These are phyloP conservation scores for Tranzscheliella williamsii DNA, from an alignment of 1,284 basidiomycete species.

Conservation along the genomic window DNA sequence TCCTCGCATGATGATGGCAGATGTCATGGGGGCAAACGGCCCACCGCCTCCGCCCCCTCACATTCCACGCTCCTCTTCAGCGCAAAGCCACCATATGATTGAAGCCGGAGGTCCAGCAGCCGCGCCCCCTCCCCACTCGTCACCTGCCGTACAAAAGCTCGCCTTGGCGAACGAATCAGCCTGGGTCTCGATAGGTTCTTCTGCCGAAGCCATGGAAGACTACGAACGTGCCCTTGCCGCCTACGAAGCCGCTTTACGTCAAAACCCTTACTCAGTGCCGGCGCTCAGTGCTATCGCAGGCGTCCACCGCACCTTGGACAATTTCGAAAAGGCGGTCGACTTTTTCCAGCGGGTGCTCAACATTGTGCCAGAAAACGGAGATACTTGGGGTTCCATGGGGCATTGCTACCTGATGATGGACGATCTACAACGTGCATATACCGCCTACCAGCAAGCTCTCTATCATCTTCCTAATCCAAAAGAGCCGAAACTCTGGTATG, in stretches of 20 bases:
- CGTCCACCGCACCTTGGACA: conserved; percentile 55
- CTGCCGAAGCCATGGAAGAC: conserved; percentile 59
- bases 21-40: conserved; percentile 17
- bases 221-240: conserved; percentile 54
- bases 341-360: conserved; percentile 88
- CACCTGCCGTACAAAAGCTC: conserved; percentile 47
- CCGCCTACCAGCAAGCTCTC: conserved; percentile 96
- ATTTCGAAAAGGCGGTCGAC: conserved; percentile 76
- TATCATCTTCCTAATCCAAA: conserved; percentile 95
- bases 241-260: conserved; percentile 55
- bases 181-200: conserved; percentile 53
- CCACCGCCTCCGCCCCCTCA: conserved; percentile 27
- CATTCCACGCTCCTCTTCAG: conserved; percentile 36
- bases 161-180: conserved; percentile 53
- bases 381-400: conserved; percentile 65
- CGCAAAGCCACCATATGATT: conserved; percentile 32
- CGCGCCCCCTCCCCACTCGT: conserved; percentile 15
- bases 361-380: conserved; percentile 64
- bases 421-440: conserved; percentile 96
- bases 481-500: conserved; percentile 99
- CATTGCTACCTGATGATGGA: conserved; percentile 99
- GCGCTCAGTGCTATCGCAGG: conserved; percentile 58
- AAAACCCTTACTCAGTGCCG: conserved; percentile 57
- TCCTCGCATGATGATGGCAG: conserved; percentile 34
- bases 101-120: conserved; percentile 9